phyloP scores from a whole-genome alignment of 139 green algal genomes.

The Coccomyxa sp. region DNA sequence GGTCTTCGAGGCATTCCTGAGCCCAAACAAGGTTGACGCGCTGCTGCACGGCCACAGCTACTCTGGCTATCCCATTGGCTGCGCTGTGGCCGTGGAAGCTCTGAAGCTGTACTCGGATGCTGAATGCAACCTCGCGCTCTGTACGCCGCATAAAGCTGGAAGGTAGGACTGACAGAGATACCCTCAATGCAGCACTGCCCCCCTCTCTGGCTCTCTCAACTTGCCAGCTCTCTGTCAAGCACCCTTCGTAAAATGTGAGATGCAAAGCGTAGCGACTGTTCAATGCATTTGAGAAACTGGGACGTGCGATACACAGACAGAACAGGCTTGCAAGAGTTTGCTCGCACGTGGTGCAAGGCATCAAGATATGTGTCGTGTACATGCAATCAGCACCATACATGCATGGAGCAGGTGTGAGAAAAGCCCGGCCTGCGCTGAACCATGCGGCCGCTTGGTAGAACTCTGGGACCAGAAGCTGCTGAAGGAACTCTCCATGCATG shows the following conservation, averaged over 20 bases:
- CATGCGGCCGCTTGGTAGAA: slow-evolving; percentile 53
- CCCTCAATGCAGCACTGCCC: background rate
- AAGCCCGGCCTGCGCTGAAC: background rate
- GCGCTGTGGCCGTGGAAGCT: slow-evolving; percentile 64
- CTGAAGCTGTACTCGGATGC: slow-evolving; percentile 60
- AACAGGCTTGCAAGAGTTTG: too few species aligned
- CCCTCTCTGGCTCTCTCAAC: too few species aligned
- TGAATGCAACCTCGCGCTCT: slow-evolving; percentile 72
- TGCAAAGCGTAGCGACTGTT: too few species aligned
- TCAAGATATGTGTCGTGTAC: too few species aligned
- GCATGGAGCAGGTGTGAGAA: background rate
- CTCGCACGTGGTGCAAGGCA: too few species aligned
- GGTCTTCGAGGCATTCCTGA: slow-evolving; percentile 83
- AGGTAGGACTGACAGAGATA: background rate
- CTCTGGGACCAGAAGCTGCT: slow-evolving; percentile 64
- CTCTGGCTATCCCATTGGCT: slow-evolving; percentile 87
- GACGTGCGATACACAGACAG: too few species aligned
- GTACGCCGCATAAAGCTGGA: slow-evolving; percentile 14
- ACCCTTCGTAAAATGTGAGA: too few species aligned
- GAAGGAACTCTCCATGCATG: slow-evolving; percentile 52
- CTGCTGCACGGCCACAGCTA: slow-evolving; percentile 99
- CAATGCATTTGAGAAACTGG: too few species aligned
- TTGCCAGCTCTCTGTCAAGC: too few species aligned
- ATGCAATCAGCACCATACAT: too few species aligned
- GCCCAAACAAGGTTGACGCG: slow-evolving; percentile 64